phyloP scores from a whole-genome alignment of 306 rosid genomes.

The Cicer chorassanicum region DNA sequence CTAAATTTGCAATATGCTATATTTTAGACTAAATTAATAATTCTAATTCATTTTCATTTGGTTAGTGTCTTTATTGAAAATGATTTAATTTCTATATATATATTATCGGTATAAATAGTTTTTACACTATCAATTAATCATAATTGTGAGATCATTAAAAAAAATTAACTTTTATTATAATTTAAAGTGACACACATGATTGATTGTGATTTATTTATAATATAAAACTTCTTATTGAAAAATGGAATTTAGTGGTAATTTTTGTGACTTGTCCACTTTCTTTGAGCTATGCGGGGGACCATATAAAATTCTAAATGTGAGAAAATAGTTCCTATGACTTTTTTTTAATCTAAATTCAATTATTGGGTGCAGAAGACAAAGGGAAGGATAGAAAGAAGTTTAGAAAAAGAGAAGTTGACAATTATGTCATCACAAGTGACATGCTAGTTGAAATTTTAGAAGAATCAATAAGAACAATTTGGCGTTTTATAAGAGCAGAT shows the following conservation, averaged over 20 bases:
- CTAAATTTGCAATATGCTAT: too few species aligned
- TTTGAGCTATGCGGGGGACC: conserved; percentile 43
- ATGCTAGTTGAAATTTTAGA: conserved; percentile 67
- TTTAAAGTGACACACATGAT: too few species aligned
- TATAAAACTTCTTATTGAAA: too few species aligned
- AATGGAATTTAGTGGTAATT: neutral
- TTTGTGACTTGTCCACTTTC: conserved; percentile 20
- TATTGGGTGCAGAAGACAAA: conserved; percentile 63
- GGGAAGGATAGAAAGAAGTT: conserved; percentile 56
- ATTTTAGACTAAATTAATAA: too few species aligned
- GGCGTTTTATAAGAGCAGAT: conserved; percentile 79
- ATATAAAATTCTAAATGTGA: conserved; percentile 26
- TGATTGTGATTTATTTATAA: too few species aligned
- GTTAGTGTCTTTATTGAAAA: neutral
- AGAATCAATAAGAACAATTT: conserved; percentile 78
- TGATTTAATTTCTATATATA: too few species aligned
- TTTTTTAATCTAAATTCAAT: neutral
- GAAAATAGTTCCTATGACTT: conserved; percentile 12
- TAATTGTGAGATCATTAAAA: too few species aligned
- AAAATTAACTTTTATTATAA: too few species aligned
- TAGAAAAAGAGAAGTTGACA: conserved; percentile 48
- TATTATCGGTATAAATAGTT: too few species aligned
- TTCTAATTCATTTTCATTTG: too few species aligned
- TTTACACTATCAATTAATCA: too few species aligned
- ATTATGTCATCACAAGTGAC: conserved; percentile 61